These are phyloP conservation scores for Wallemia ichthyophaga DNA, from an alignment of 1,284 basidiomycete species.

Conservation along the genomic window DNA sequence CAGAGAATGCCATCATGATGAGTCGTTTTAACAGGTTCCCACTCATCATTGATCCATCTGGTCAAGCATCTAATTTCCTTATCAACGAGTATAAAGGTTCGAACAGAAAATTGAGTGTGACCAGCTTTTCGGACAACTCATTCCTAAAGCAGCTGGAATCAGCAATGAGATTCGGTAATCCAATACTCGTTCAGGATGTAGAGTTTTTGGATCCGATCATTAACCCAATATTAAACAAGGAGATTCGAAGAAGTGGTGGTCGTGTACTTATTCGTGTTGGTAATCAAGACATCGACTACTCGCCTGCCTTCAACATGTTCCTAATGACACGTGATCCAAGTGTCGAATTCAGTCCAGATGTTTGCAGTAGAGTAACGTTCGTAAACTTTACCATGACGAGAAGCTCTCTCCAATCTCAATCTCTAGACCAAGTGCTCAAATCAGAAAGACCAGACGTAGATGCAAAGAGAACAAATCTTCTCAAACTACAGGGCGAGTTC, in stretches of 20 bases:
- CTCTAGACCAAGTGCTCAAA: conserved; percentile 84
- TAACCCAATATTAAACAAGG: conserved; percentile 89
- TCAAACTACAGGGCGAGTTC: conserved; percentile 98
- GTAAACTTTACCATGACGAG: conserved; percentile 99
- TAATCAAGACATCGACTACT: conserved; percentile 98
- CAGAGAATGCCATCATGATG: conserved; percentile 97
- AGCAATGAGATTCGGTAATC: conserved; percentile 95
- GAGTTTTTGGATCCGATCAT: conserved; percentile 94
- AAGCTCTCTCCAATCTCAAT: conserved; percentile 90
- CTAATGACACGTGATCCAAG: conserved; percentile 88
- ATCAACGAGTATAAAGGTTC: conserved; percentile 48
- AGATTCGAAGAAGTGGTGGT: conserved; percentile 78
- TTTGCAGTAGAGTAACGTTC: conserved; percentile 94
- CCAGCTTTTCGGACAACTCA: conserved; percentile 92
- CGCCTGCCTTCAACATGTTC: conserved; percentile 97
- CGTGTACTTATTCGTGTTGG: conserved; percentile 91
- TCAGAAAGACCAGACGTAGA: conserved; percentile 92
- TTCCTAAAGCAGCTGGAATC: conserved; percentile 96
- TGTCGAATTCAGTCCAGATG: conserved; percentile 88
- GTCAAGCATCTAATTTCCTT: conserved; percentile 85
- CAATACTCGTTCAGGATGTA: conserved; percentile 86
- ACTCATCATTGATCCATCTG: conserved; percentile 90
- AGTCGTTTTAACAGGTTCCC: conserved; percentile 95
- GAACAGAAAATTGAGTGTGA: conserved; percentile 86
- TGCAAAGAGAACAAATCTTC: conserved; percentile 81